These are phyloP conservation scores for Larix kaempferi DNA, from an alignment of 75 land plant genomes.

Conservation along the genomic window DNA sequence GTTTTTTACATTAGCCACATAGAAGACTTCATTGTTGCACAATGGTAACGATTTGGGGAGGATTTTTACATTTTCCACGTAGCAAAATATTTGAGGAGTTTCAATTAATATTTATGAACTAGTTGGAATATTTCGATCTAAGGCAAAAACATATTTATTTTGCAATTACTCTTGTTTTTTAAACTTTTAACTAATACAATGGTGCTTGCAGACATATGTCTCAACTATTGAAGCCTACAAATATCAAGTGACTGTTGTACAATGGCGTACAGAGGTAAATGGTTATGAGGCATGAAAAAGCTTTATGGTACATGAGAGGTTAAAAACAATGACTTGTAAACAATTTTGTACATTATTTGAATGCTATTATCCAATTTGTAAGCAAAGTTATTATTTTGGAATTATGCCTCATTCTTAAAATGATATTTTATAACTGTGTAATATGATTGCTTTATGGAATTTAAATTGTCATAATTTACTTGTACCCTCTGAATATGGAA, in stretches of 20 bases:
- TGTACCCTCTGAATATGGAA: no score
- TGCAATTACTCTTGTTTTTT: background rate
- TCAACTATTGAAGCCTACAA: conserved; percentile 68
- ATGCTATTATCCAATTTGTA: no score
- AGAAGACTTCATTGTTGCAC: background rate
- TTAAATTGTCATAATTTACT: no score
- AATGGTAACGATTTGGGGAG: background rate
- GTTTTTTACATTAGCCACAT: background rate
- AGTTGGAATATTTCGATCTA: background rate
- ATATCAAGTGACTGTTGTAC: conserved; percentile 83
- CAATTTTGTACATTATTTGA: no score
- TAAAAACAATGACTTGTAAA: no score
- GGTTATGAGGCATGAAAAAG: no score
- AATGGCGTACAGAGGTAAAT: conserved; percentile 95
- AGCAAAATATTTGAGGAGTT: background rate
- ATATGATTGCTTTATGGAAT: no score
- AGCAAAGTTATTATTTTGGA: no score
- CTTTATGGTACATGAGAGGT: no score
- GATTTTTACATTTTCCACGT: background rate
- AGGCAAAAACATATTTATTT: background rate
- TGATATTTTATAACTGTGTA: no score
- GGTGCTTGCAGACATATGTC: conserved; percentile 59
- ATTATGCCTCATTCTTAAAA: no score
- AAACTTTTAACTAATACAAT: background rate
- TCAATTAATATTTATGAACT: background rate